Conservation (phyloP, 148 eudicot genomes). For the Heliosperma pusillum region DNA sequence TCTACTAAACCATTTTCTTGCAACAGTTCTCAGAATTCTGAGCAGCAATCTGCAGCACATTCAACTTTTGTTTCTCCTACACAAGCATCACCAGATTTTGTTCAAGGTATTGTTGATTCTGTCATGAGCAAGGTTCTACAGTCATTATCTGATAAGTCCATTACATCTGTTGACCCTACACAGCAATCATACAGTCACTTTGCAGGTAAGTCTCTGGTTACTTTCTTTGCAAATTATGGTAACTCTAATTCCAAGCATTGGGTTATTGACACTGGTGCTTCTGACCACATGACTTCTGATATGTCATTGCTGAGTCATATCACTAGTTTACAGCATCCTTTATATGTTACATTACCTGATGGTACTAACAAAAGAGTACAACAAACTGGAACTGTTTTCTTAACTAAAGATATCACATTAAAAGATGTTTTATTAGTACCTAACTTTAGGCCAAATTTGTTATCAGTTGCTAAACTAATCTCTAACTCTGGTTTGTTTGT, state of each 20-base stretch:
- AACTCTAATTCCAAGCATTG: background rate
- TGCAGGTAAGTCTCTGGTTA: background rate
- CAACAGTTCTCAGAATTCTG: too few relatives aligned
- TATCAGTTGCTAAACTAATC: background rate
- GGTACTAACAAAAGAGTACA: background rate
- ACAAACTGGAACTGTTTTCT: background rate
- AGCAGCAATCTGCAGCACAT: too few relatives aligned
- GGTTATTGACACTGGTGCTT: constrained; percentile 4
- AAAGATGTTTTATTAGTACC: background rate
- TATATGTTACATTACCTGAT: background rate
- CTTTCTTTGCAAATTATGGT: background rate
- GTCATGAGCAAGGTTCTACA: background rate
- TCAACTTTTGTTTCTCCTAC: background rate
- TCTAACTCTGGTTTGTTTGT: background rate
- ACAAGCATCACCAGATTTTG: background rate
- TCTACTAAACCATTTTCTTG: too few relatives aligned
- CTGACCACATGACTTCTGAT: constrained; percentile 7
- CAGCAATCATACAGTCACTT: background rate
- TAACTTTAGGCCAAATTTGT: background rate
- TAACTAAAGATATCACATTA: background rate
- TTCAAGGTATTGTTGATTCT: too few relatives aligned
- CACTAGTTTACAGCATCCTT: background rate
- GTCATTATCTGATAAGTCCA: background rate
- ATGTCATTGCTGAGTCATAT: accelerated
- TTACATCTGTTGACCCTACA: background rate